These are phyloP conservation scores for Rhizopus delemar DNA, from an alignment of 371 early-diverging fungal species.

Conservation along the genomic window DNA sequence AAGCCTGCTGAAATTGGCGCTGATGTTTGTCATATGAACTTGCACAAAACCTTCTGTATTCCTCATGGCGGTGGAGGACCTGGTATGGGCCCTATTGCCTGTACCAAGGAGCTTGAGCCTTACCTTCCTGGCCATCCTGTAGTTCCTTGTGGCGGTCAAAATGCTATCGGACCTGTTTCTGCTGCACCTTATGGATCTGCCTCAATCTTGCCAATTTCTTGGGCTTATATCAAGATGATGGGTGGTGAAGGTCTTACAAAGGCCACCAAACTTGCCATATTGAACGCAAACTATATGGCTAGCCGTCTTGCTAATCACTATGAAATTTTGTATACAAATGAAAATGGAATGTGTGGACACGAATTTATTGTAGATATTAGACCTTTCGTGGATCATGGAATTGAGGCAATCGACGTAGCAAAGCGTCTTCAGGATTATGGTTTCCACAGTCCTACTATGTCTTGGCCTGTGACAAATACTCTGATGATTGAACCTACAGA, in stretches of 20 bases:
- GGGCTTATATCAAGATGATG: conserved; percentile 97
- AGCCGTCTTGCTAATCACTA: conserved; percentile 86
- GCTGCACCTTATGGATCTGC: conserved; percentile 98
- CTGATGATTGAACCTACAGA: conserved; percentile 99
- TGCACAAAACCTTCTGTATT: conserved; percentile 98
- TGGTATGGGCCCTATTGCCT: conserved; percentile 96
- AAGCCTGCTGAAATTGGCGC: conserved; percentile 96
- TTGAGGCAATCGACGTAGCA: conserved; percentile 95
- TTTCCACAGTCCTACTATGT: conserved; percentile 98
- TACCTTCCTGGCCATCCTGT: conserved; percentile 93
- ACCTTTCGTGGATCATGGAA: conserved; percentile 77
- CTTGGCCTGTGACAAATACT: conserved; percentile 96
- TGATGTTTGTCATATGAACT: conserved; percentile 97
- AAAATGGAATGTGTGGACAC: conserved; percentile 94
- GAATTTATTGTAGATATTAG: conserved; percentile 96
- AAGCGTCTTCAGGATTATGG: conserved; percentile 98
- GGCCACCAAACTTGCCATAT: conserved; percentile 86
- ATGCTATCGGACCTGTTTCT: conserved; percentile 89
- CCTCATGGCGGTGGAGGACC: conserved; percentile 99
- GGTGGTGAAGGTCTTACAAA: conserved; percentile 84
- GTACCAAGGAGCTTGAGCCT: conserved; percentile 84
- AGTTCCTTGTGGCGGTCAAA: conserved; percentile 67
- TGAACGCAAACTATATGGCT: conserved; percentile 98
- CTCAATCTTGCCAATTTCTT: conserved; percentile 93
- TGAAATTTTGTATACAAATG: conserved; percentile 87